Percentiles rank a stretch among this genome's conserved stretches.
Evolutionary conservation across 805 yeast species (phyloP).

Genomic region (Candida mattraensis): DNA sequence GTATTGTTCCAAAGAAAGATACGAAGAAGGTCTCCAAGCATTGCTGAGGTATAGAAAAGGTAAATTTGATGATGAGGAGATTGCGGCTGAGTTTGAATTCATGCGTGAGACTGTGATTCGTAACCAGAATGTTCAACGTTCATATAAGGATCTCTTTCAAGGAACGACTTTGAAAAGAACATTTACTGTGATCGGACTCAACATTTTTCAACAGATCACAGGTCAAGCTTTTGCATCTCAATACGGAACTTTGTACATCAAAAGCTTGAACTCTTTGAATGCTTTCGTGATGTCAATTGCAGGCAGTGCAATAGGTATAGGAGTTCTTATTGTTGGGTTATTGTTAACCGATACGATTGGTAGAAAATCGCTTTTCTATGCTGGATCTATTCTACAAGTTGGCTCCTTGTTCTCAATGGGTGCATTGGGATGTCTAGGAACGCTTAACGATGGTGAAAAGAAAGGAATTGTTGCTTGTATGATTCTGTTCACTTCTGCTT

Average conservation of each 20-base stretch:
- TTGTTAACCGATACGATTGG: too few relatives aligned
- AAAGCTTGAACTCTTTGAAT: neutral
- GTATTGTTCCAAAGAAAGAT: neutral
- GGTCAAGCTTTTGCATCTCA: constrained; percentile 4
- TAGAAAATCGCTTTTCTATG: too few relatives aligned
- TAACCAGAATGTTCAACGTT: too few relatives aligned
- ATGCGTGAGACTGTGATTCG: neutral
- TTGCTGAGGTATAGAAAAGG: neutral
- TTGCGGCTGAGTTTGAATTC: neutral
- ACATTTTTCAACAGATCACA: neutral
- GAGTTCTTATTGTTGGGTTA: too few relatives aligned
- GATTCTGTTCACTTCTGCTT: too few relatives aligned
- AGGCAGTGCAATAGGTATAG: too few relatives aligned
- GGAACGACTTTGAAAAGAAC: neutral
- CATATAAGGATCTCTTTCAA: neutral
- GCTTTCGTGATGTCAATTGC: too few relatives aligned
- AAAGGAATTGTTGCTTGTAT: too few relatives aligned
- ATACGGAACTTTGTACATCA: neutral
- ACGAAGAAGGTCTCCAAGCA: neutral
- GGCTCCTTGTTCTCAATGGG: too few relatives aligned
- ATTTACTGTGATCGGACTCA: neutral
- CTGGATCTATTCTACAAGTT: too few relatives aligned
- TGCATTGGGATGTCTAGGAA: too few relatives aligned
- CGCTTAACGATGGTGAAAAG: too few relatives aligned
- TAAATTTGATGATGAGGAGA: neutral